These are phyloP conservation scores for Betula pendula DNA, from an alignment of 306 rosid genomes.

Conservation along the genomic window DNA sequence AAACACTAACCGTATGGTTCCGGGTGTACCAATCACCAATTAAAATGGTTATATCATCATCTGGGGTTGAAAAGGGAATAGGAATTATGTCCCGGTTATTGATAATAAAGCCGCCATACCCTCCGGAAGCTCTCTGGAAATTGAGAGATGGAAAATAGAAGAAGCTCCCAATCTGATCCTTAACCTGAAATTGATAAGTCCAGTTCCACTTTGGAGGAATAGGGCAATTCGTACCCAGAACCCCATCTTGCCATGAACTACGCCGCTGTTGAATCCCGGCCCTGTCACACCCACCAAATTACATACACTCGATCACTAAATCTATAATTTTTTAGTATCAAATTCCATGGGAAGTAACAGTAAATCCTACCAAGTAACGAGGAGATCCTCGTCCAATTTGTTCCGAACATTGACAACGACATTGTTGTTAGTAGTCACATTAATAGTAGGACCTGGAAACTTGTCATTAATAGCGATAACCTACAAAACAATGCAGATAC, in stretches of 20 bases:
- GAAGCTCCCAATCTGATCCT: constrained; percentile 96
- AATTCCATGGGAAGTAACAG: constrained; percentile 14
- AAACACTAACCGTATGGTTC: constrained; percentile 81
- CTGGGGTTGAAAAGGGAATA: constrained; percentile 78
- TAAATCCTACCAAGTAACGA: constrained; percentile 69
- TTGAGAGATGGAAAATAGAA: constrained; percentile 89
- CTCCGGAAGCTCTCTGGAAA: constrained; percentile 95
- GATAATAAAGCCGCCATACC: constrained; percentile 77
- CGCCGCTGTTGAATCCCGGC: constrained; percentile 89
- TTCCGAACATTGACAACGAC: constrained; percentile 80
- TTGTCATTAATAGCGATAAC: constrained; percentile 81
- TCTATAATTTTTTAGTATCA: not conserved
- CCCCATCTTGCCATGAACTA: constrained; percentile 94
- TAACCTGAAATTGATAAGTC: constrained; percentile 93
- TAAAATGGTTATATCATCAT: constrained; percentile 65
- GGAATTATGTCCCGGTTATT: constrained; percentile 68
- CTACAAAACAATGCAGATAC: constrained; percentile 48
- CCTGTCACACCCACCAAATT: constrained; percentile 46
- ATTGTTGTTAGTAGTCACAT: constrained; percentile 86
- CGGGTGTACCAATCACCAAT: constrained; percentile 93
- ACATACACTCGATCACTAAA: constrained; percentile 22
- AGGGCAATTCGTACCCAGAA: constrained; percentile 91
- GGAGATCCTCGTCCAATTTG: constrained; percentile 87
- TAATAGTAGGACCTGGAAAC: constrained; percentile 88
- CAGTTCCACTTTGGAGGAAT: constrained; percentile 99